Evolutionary conservation across 352 stramenopile species (phyloP), one percentile per base, ranked within the genome.

Genomic region (Phytopythium helicoides): DNA sequence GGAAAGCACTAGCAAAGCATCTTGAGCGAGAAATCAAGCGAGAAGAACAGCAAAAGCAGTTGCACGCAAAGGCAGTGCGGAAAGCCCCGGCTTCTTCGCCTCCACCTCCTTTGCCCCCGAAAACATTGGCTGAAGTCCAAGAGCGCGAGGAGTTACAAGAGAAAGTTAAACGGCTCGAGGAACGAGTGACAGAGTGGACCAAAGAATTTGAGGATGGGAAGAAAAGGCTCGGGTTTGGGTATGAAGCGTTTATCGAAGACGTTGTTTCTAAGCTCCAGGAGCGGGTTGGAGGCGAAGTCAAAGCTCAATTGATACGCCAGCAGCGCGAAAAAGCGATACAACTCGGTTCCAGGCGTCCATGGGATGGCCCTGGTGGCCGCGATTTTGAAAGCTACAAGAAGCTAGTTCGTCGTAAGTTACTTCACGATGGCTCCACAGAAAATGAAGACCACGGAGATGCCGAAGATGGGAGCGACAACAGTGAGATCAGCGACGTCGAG

Each of bases 401-500:
- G 26, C 47, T 81, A 15, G 65, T 86, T 35, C 52, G 66, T 45
- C 60, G 76, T 7, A 58, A 71, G 22, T 61, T 80, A 56, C 57
- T 73, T 3, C 58, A 49, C 3, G 57, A 77, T n/a, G 64, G 69
- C 12, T 36, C 38, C 0, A 48, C 66, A 46, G 60, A 67, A 63
- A 26, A 19, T 12, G 56, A 76, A 44, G 47, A 64, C 14, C 50
- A 47, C 8, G 66, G 54, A 1, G 66, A 54, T 0, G 52, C 42
- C 0, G 57, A 65, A 2, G 53, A 60, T 3, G 53, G 45, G 12
- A 58, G 57, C 10, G 65, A 87, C 59, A 92, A 90, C 58, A 92
- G 81, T 52, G 76, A 85, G 47, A 68, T 92, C 61, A 92, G 81
- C 37, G 81, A 92, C 11, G 72, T 89, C 2, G 82, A 62, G 1